Base-by-base conservation (phyloP, 2,329 filamentous ascomycete species). In the Fusarium liriodendri region DNA sequence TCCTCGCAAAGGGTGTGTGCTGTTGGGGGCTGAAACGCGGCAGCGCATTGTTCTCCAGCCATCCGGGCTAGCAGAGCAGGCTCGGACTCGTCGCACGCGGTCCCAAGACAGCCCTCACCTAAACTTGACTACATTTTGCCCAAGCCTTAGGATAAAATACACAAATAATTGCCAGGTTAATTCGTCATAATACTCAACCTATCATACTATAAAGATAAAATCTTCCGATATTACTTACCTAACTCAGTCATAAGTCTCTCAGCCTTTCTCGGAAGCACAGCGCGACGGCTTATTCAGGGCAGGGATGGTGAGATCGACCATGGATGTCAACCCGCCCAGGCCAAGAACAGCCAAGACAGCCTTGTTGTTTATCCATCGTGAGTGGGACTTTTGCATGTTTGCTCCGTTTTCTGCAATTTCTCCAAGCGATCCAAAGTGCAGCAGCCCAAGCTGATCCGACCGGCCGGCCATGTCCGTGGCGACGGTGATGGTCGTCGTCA, bases 221-320 rank as follows among this genome's bases (percentile, higher is more conserved):
- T 54, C 18, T 20, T 3, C 47, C 11, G 10, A 13, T 54, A 54
- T 54, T 52, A 54, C 47, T 54, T 32, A 32, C 47, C 27, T 32
- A 54, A 54, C 27, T 7, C 6, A 54, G 47, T 32, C 27, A 54
- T n/a, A 54, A 54, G 47, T 20, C 27, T 52, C 47, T 54, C 47
- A 54, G 47, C 47, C 47, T 54, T 54, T 29, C 47, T 5, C 8
- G 47, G 42, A 11, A 32, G 47, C 47, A 32, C 18, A 32, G 55
- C 69, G 29, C 69, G 64, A 74, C 64, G 60, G 72, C 72, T 74
- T 74, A 74, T 74, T 74, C 72, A 55, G 69, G 60, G 60, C 72
- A 73, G 57, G 72, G 72, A 67, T 75, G 66, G 69, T 75, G 58
- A 73, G 72, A 70, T 74, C 66, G 62, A 47, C 69, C 66, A 61